phyloP scores from a whole-genome alignment of 495 filamentous ascomycete species.

The Hypoxylon fragiforme region DNA sequence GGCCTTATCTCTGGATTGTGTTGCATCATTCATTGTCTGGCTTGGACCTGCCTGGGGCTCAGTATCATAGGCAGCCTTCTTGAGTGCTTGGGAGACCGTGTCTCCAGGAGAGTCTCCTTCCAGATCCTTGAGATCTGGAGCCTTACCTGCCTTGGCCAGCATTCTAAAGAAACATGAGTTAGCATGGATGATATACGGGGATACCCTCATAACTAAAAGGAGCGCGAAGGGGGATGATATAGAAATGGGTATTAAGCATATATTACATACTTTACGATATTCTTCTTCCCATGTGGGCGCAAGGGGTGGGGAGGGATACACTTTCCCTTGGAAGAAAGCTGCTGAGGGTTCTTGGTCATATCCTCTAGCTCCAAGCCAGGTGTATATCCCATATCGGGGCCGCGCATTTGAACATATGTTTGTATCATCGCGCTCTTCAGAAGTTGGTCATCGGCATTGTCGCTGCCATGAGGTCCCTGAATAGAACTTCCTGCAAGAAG shows the following conservation, averaged over 20 bases:
- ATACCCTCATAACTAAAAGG: background rate
- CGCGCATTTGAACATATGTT: conserved; percentile 33
- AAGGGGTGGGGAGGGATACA: too few relatives aligned
- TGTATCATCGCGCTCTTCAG: conserved; percentile 27
- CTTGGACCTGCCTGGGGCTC: conserved; percentile 1
- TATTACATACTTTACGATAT: conserved; percentile 14
- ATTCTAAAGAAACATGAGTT: conserved; percentile 10
- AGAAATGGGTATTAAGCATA: too few relatives aligned
- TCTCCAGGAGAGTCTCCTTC: conserved; percentile 16
- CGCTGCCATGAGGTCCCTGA: background rate
- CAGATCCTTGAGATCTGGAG: conserved; percentile 12
- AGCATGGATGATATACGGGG: background rate
- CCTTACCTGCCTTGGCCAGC: conserved; percentile 17
- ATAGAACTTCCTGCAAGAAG: conserved; percentile 16
- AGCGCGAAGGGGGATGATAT: too few relatives aligned
- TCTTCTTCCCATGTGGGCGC: background rate
- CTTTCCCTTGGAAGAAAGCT: too few relatives aligned
- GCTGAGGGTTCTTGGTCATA: too few relatives aligned
- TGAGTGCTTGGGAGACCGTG: conserved; percentile 19
- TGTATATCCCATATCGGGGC: conserved; percentile 7
- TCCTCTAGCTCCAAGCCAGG: conserved; percentile 20
- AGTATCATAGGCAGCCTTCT: conserved; percentile 10
- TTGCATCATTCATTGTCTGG: background rate
- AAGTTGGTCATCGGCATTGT: conserved; percentile 12
- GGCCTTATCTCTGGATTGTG: background rate